A percentile compares a stretch with the other conserved stretches of the same genome.
Evolutionary conservation across 139 green algal species (phyloP).

Genomic region (Chlorokybus atmophyticus): DNA sequence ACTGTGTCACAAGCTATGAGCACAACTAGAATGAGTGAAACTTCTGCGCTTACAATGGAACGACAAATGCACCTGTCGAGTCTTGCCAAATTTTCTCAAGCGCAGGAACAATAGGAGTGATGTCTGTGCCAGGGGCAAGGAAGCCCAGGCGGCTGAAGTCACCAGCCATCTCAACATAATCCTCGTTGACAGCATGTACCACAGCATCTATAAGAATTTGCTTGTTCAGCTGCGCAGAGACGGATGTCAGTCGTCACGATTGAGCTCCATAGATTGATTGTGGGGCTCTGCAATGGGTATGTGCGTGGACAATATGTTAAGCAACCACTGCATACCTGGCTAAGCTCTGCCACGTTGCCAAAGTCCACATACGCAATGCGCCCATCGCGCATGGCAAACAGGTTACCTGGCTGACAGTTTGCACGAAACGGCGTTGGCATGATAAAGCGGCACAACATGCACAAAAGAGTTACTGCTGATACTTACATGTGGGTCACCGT

Average conservation of each 20-base stretch:
- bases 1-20: no score
- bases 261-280: no score
- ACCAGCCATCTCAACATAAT: slow-evolving; percentile 73
- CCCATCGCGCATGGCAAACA: slow-evolving; percentile 90
- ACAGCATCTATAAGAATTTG: slow-evolving; percentile 89
- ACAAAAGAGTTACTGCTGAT: no score
- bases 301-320: no score
- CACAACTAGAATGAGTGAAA: no score
- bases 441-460: slow-evolving; percentile 23
- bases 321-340: slow-evolving; percentile 31
- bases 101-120: slow-evolving; percentile 74
- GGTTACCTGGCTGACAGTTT: slow-evolving; percentile 49
- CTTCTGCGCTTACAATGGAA: no score
- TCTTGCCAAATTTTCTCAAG: slow-evolving; percentile 96
- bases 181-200: slow-evolving; percentile 97
- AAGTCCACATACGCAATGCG: slow-evolving; percentile 99
- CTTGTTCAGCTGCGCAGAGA: slow-evolving; percentile 31
- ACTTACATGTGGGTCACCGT: slow-evolving; percentile 96
- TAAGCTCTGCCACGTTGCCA: slow-evolving; percentile 95
- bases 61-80: slow-evolving; percentile 28
- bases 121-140: slow-evolving; percentile 74
- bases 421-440: neutral
- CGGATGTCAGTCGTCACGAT: no score
- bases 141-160: slow-evolving; percentile 98
- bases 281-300: no score